phyloP scores from a whole-genome alignment of 164 flowering plant species.

The Piper longum region DNA sequence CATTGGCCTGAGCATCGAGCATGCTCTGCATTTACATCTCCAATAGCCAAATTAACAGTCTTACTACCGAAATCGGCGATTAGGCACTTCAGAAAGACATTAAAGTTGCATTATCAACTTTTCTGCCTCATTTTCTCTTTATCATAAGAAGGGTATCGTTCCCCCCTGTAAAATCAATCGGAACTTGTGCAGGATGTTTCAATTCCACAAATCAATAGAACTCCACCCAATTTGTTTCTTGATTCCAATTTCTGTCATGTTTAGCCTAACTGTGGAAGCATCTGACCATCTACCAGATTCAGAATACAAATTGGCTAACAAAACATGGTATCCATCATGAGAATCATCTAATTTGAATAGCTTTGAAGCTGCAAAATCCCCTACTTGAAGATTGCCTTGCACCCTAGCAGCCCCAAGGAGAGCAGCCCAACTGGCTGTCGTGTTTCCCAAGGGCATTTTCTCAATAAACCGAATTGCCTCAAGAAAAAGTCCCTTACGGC shows the following conservation, averaged over 20 bases:
- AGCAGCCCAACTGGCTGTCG: conserved; percentile 5
- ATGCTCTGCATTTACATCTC: background rate
- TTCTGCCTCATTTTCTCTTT: too few species aligned
- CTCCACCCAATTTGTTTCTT: conserved; percentile 6
- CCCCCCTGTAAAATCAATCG: too few species aligned
- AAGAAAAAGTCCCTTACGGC: conserved; percentile 4
- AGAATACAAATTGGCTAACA: conserved; percentile 5
- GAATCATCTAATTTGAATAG: conserved; percentile 5
- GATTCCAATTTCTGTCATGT: conserved; percentile 3
- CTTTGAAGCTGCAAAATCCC: conserved; percentile 7
- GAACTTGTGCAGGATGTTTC: background rate
- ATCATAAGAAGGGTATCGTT: too few species aligned
- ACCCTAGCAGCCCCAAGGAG: conserved; percentile 7
- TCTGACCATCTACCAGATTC: conserved; percentile 6
- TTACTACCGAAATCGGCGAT: background rate
- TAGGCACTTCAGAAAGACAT: background rate
- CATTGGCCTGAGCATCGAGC: background rate
- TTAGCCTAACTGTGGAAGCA: conserved; percentile 3
- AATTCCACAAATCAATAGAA: background rate
- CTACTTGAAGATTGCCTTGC: conserved; percentile 3
- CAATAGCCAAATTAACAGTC: background rate
- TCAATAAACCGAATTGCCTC: conserved; percentile 6
- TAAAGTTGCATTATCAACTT: too few species aligned
- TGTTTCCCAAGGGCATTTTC: background rate
- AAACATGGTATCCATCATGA: conserved; percentile 6